Evolutionary conservation across 169 alveolate genomes (phyloP).

Genomic region (Eimeria acervulina): DNA sequence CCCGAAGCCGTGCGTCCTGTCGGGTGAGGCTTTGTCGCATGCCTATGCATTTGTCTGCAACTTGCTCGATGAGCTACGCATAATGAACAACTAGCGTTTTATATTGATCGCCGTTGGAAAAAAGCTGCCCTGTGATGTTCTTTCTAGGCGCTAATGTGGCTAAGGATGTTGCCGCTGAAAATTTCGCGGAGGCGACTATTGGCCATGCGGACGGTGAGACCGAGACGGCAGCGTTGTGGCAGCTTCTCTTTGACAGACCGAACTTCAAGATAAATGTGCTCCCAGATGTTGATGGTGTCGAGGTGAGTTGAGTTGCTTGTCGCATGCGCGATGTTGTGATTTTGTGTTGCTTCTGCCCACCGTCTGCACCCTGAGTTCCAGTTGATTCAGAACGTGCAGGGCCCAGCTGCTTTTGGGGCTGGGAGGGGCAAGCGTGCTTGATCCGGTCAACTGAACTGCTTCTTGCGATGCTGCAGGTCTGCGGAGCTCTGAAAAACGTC

Average conservation of each 20-base stretch:
- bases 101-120: neutral
- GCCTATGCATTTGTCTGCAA: neutral
- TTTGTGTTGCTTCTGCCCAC: neutral
- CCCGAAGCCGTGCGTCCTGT: slow-evolving; percentile 75
- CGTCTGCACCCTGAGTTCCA: neutral
- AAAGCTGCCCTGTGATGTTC: slow-evolving; percentile 23
- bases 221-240: slow-evolving; percentile 85
- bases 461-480: slow-evolving; percentile 79
- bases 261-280: slow-evolving; percentile 94
- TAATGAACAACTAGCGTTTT: neutral
- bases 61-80: neutral
- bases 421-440: neutral
- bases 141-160: slow-evolving; percentile 95
- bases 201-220: slow-evolving; percentile 92
- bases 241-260: slow-evolving; percentile 94
- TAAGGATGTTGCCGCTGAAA: slow-evolving; percentile 94
- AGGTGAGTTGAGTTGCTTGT: slow-evolving; percentile 86
- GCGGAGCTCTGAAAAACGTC: slow-evolving; percentile 97
- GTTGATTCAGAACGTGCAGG: neutral
- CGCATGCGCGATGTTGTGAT: neutral
- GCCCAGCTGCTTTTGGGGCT: neutral
- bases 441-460: neutral
- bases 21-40: slow-evolving; percentile 32
- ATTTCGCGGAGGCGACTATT: slow-evolving; percentile 96
- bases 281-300: slow-evolving; percentile 94